Evolutionary conservation across 345 rosid species (phyloP), one percentile per base, ranked within the genome.

Genomic region (Rhizophora mangle): DNA sequence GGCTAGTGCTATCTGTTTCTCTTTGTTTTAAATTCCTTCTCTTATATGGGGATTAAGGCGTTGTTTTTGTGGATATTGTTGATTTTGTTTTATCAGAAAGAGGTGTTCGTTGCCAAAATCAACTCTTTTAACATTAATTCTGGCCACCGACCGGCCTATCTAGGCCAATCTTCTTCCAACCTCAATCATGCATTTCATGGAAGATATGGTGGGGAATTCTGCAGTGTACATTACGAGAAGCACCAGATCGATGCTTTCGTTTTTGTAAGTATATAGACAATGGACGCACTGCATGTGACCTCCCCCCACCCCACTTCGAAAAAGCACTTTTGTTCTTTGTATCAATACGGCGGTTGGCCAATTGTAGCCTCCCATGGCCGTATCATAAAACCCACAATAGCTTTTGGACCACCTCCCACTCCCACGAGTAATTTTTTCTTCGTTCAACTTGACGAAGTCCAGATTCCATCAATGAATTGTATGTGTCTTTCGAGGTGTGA

Each of bases 291-390:
- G 13, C 36, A 19, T 8, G 31, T 43, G 26, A 43, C 15, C 0
- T 1, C 8, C 37, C 10, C 37, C 7, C 6, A 22, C 34, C 24
- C 52, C 16, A 4, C 47, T 63, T 63, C 16, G 55, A 6, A 66
- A 65, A 54, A 64, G 76, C 21, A 56, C 64, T 43, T 56, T 62
- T 64, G 62, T 68, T 63, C 54, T 67, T 34, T 54, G 32, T 72
- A 65, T 22, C 16, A 21, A 7, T 24, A 7, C 54, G 37, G 79
- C 43, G 24, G 29, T 6, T 58, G 68, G 60, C 18, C n/a, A 36
- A 55, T 61, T 22, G 13, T 26, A 36, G 32, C 67, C 47, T 19
- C 47, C 49, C 49, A 43, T 43, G 49, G 5, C 73, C 62, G 9
- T 13, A 26, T 58, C 16, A 60, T 30, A 27, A 60, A 22, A 46